A percentile compares a stretch with the other conserved stretches of the same genome.
phyloP scores from a whole-genome alignment of 2,329 filamentous ascomycete species.

The Penicillium sp. region DNA sequence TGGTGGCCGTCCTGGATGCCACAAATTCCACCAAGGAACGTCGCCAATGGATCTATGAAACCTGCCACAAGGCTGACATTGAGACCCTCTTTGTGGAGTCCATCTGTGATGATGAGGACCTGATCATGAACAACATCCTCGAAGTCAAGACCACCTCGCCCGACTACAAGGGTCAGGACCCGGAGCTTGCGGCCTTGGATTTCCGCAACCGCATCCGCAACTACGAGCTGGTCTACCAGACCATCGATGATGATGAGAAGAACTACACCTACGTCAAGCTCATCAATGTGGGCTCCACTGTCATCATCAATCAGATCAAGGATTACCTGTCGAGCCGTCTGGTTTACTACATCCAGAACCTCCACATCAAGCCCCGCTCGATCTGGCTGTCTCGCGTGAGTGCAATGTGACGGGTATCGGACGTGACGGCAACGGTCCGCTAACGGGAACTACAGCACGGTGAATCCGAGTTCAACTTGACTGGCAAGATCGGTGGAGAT shows the following conservation, averaged over 20 bases:
- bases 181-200: constrained; percentile 81
- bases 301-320: constrained; percentile 96
- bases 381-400: constrained; percentile 91
- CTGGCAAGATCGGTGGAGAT: constrained; percentile 88
- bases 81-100: constrained; percentile 95
- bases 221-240: constrained; percentile 95
- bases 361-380: constrained; percentile 92
- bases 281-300: constrained; percentile 90
- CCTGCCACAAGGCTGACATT: constrained; percentile 67
- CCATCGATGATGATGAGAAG: constrained; percentile 81
- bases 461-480: constrained; percentile 86
- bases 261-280: constrained; percentile 94
- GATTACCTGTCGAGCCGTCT: constrained; percentile 95
- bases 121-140: constrained; percentile 97
- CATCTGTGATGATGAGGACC: constrained; percentile 88
- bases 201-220: constrained; percentile 93
- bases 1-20: constrained; percentile 90
- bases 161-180: constrained; percentile 90
- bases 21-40: constrained; percentile 92
- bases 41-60: constrained; percentile 83
- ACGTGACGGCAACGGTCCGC: neutral
- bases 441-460: constrained; percentile 59
- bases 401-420: constrained; percentile 14
- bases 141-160: constrained; percentile 96
- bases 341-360: constrained; percentile 97